phyloP scores from a whole-genome alignment of 2,329 filamentous ascomycete genomes.

The Scopulariopsis brevicaulis region DNA sequence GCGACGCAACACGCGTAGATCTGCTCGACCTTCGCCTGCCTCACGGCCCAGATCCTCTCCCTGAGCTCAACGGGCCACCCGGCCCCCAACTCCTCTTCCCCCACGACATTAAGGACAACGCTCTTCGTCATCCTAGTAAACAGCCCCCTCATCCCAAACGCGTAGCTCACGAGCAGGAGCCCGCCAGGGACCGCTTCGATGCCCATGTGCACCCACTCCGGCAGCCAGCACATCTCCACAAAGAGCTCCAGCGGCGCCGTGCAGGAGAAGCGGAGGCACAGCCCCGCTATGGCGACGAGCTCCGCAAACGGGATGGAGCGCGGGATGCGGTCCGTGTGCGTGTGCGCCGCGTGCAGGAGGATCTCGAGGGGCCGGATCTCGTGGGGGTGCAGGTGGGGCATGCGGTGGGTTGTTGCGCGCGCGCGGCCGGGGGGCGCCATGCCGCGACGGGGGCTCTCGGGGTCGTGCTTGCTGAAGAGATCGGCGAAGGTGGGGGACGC shows the following conservation, averaged over 20 bases:
- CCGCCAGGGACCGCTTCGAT: conserved; percentile 37
- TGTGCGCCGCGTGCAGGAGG: conserved; percentile 38
- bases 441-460: conserved; percentile 8
- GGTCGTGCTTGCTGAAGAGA: conserved; percentile 22
- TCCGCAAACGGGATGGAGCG: conserved; percentile 32
- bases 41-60: conserved; percentile 34
- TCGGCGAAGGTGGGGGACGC: conserved; percentile 38
- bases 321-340: conserved; percentile 33
- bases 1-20: conserved; percentile 31
- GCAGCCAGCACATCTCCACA: conserved; percentile 40
- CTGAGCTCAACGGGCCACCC: conserved; percentile 37
- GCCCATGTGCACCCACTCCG: conserved; percentile 35
- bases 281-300: conserved; percentile 40
- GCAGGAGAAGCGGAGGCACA: conserved; percentile 36
- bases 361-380: conserved; percentile 27
- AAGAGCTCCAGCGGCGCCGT: conserved; percentile 36
- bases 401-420: conserved; percentile 34
- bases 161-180: conserved; percentile 38
- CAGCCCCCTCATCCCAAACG: conserved; percentile 34
- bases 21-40: conserved; percentile 37
- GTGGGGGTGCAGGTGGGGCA: conserved; percentile 39
- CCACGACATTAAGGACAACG: conserved; percentile 31
- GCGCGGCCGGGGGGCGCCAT: conserved; percentile 16
- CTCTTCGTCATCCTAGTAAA: conserved; percentile 38
- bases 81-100: conserved; percentile 27